Evolutionary conservation across 2,329 filamentous ascomycete genomes (phyloP), one percentile per base, ranked within the genome.

Genomic region (Berkeleyomyces basicola): DNA sequence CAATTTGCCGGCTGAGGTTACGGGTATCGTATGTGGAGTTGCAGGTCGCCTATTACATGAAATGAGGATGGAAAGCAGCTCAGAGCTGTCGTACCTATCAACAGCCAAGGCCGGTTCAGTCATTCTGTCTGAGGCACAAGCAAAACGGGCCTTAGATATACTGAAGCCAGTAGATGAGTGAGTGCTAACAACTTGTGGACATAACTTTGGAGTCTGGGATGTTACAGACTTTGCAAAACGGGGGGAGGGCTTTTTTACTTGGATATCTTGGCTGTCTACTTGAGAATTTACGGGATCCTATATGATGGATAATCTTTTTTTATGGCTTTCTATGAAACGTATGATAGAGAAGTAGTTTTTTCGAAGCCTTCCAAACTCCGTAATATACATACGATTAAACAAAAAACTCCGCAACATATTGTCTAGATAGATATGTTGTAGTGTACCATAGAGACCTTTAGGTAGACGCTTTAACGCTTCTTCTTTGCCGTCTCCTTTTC

Each of bases 11-110:
- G 79, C 92, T 49, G 90, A 96, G 72, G 90, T 90, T 6, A 95
- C 91, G 0, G 92, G 92, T 31, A 96, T 99, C 64, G 90, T 99
- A 3, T 96, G 91, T 68, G 92, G 93, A 37, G 89, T 99, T 1
- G 91, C 92, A 0, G 89, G 90, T 36, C 81, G 84, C 62, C 77
- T 97, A 37, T 87, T 90, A 0, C 83, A 87, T 59, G 87, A 88
- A 55, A 85, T 89, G 72, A 74, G 78, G 62, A 75, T 75, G 67
- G 71, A 72, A 42, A 75, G 76, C 65, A 78, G 74, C 67, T 82
- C 89, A 0, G 90, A 96, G 71, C 84, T 97, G 74, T 92, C 87
- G 64, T 97, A 96, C 72, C 76, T 97, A 66, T 93, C 87, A 65
- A 97, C 92, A 0, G 90, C 90, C 3, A 82, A 86, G 49, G 90